phyloP scores from a whole-genome alignment of 139 green algal genomes.

The Zygnema circumcarinatum region DNA sequence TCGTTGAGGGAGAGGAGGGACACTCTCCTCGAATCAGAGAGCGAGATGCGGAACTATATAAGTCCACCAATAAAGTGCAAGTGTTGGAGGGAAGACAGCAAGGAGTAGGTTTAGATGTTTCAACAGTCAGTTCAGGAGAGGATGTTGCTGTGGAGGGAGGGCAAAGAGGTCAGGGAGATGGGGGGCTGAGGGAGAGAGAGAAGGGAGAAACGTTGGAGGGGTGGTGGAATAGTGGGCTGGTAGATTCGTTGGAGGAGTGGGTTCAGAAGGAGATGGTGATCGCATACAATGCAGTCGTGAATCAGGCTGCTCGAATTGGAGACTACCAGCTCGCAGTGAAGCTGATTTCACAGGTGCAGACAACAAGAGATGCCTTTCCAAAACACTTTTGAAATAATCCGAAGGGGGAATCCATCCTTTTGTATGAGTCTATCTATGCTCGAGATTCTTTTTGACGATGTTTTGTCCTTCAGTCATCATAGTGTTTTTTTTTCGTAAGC shows the following conservation, averaged over 20 bases:
- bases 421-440: too few species aligned
- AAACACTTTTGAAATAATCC: too few species aligned
- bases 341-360: constrained; percentile 7
- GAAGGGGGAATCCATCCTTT: too few species aligned
- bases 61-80: too few species aligned
- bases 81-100: too few species aligned
- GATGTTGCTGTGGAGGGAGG: background rate
- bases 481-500: too few species aligned
- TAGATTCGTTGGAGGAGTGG: constrained; percentile 6
- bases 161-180: background rate
- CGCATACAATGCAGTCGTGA: background rate
- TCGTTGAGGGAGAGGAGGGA: background rate
- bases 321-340: background rate
- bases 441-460: background rate
- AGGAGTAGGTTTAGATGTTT: too few species aligned
- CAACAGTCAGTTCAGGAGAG: too few species aligned
- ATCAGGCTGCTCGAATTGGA: background rate
- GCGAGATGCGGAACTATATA: background rate
- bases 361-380: too few species aligned
- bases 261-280: background rate
- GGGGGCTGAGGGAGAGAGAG: background rate
- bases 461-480: background rate
- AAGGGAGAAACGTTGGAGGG: background rate
- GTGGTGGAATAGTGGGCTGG: background rate
- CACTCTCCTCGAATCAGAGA: background rate